Conservation (phyloP, 176 grass and related monocot species). For the Eragrostis curvula region DNA sequence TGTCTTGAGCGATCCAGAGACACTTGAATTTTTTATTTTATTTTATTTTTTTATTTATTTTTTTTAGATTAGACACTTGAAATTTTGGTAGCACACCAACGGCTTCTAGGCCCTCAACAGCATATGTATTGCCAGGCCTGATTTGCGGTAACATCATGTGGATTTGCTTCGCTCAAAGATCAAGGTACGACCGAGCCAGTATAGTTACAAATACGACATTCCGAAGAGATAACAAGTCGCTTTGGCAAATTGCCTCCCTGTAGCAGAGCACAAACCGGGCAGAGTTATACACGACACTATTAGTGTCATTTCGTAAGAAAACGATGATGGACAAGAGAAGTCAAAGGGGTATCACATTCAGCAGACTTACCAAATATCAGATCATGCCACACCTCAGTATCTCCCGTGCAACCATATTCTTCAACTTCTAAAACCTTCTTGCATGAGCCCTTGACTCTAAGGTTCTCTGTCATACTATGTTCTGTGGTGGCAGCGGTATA, state of each 20-base stretch:
- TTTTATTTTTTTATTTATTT: too few relatives aligned
- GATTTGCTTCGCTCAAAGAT: conserved; percentile 45
- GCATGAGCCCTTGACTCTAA: not conserved
- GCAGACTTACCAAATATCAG: conserved; percentile 29
- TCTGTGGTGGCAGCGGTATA: not conserved
- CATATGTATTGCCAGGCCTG: not conserved
- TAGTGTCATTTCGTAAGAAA: conserved; percentile 28
- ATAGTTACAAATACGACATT: conserved; percentile 40
- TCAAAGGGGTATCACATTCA: not conserved
- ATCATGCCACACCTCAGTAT: conserved; percentile 35
- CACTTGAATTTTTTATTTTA: too few relatives aligned
- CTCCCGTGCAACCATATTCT: not conserved
- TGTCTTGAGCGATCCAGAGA: not conserved
- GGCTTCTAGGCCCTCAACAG: too few relatives aligned
- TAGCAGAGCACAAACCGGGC: conserved; percentile 63
- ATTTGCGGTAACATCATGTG: conserved; percentile 36
- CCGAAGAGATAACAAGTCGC: conserved; percentile 40
- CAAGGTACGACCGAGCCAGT: conserved; percentile 37
- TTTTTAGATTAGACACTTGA: too few relatives aligned
- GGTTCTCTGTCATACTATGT: conserved; percentile 13
- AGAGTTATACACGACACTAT: conserved; percentile 39
- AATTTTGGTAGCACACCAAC: too few relatives aligned
- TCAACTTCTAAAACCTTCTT: conserved; percentile 34
- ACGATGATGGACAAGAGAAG: conserved; percentile 33
- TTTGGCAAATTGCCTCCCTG: conserved; percentile 53